Conservation (phyloP, 345 rosid genomes). For the Gossypium raimondii region DNA sequence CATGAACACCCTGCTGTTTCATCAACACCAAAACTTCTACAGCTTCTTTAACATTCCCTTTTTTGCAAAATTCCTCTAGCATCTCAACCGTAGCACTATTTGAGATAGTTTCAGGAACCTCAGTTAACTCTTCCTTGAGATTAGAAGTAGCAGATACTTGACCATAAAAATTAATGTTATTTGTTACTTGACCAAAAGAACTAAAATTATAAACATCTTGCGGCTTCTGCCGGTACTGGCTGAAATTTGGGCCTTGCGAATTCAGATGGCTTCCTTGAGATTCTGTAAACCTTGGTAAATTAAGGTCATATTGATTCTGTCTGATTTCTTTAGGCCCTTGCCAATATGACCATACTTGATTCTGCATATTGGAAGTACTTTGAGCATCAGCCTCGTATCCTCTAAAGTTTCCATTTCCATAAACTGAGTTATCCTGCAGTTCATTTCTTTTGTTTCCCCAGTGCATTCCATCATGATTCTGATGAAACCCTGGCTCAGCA, state of each 20-base stretch:
- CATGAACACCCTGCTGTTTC: neutral
- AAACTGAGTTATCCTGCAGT: constrained; percentile 2
- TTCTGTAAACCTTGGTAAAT: constrained; percentile 18
- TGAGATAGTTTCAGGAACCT: constrained; percentile 19
- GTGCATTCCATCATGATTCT: constrained; percentile 11
- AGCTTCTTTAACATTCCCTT: constrained; percentile 58
- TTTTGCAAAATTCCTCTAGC: constrained; percentile 49
- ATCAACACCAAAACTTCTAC: constrained; percentile 40
- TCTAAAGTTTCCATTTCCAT: constrained; percentile 1
- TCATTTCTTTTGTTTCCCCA: constrained; percentile 18
- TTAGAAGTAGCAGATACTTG: constrained; percentile 4
- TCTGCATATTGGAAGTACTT: constrained; percentile 8
- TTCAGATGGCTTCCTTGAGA: constrained; percentile 14
- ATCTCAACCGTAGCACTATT: constrained; percentile 30
- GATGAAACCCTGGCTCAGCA: constrained; percentile 6
- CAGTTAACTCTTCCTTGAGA: constrained; percentile 8
- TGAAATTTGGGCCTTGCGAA: too few relatives aligned
- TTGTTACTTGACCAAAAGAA: neutral
- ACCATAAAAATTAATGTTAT: neutral
- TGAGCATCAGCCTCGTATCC: neutral
- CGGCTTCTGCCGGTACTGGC: neutral
- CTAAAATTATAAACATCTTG: neutral
- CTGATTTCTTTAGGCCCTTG: neutral
- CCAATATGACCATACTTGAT: neutral
- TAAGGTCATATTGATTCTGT: constrained; percentile 1